Evolutionary conservation across 108 stramenopile genomes (phyloP).

Genomic region (Licmophora abbreviata): DNA sequence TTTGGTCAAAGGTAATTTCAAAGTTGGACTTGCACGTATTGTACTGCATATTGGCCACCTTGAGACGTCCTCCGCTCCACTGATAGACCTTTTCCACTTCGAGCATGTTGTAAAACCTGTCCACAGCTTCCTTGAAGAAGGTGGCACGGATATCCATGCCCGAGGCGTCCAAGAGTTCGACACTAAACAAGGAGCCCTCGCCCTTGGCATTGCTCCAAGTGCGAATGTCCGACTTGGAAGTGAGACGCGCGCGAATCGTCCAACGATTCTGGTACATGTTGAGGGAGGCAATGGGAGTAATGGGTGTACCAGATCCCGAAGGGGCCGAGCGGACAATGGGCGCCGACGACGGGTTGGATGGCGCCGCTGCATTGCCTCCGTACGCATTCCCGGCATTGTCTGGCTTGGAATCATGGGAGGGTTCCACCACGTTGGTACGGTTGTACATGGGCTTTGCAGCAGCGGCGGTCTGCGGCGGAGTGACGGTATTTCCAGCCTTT

Average conservation of each 20-base stretch:
- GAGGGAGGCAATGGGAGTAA: slow-evolving; percentile 80
- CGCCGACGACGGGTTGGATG: slow-evolving; percentile 12
- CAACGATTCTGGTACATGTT: slow-evolving; percentile 96
- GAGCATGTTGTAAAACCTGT: slow-evolving; percentile 78
- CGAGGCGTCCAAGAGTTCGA: slow-evolving; percentile 81
- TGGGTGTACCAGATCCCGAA: slow-evolving; percentile 30
- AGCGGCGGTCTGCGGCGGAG: neutral
- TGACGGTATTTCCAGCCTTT: slow-evolving; percentile 22
- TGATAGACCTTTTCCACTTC: slow-evolving; percentile 88
- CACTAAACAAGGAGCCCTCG: slow-evolving; percentile 80
- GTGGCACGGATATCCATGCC: slow-evolving; percentile 91
- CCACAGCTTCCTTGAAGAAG: slow-evolving; percentile 94
- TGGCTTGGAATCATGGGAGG: neutral
- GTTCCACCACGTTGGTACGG: slow-evolving; percentile 25
- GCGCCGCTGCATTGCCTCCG: slow-evolving; percentile 14
- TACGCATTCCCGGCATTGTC: slow-evolving; percentile 20
- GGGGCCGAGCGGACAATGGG: slow-evolving; percentile 52
- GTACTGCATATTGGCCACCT: slow-evolving; percentile 93
- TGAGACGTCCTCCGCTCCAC: slow-evolving; percentile 85
- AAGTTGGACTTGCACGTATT: slow-evolving; percentile 84
- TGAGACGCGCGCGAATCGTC: slow-evolving; percentile 83
- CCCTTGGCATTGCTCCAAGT: slow-evolving; percentile 91
- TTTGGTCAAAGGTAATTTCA: slow-evolving; percentile 93
- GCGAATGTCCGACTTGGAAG: slow-evolving; percentile 82
- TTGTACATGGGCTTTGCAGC: slow-evolving; percentile 40